Base-by-base conservation (phyloP, 2,329 filamentous ascomycete genomes). In the Hypoxylon sp. region DNA sequence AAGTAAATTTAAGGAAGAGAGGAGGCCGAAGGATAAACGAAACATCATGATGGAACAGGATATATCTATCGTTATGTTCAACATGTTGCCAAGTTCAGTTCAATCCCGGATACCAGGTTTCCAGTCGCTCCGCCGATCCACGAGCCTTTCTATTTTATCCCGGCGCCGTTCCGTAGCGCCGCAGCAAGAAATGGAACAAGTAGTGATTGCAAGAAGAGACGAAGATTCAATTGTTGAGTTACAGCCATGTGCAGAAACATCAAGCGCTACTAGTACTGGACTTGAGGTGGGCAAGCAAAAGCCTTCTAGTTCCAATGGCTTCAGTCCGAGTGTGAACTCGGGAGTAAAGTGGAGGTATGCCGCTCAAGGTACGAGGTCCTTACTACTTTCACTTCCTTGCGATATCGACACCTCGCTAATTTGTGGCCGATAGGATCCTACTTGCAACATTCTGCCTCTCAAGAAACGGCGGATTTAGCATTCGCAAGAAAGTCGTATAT, bases 401-500 rank as follows among this genome's bases (percentile, higher is more conserved):
- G 44, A 19, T 42, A 8, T 13, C 17, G 29, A 26, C 39, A 24
- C 11, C 11, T 51, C 58, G n/a, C 37, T 69, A 6, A 67, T 33
- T 9, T 10, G 13, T 42, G 5, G 10, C 6, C n/a, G 10, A 4
- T 59, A 77, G 75, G 73, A 11, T 71, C 69, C 35, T 71, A 69
- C 39, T 64, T 77, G 44, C 73, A 77, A 29, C 71, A 72, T 14
- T 66, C 69, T 39, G 74, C 57, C 75, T 69, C 69, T 76, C 67
- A 77, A 22, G 63, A 86, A 46, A 78, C 79, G 35, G 77, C 77
- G 24, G 80, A 83, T 51, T 64, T 80, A 2, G 74, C 77, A n/a
- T 84, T 88, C 71, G 86, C 87, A 55, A 84, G 90, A 26, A 87
- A 88, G 69, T 83, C 90, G 9, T 92, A 91, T 77, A 79, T 92